Evolutionary conservation across 129 eudicot species (phyloP).

Genomic region (Centaurea solstitialis): DNA sequence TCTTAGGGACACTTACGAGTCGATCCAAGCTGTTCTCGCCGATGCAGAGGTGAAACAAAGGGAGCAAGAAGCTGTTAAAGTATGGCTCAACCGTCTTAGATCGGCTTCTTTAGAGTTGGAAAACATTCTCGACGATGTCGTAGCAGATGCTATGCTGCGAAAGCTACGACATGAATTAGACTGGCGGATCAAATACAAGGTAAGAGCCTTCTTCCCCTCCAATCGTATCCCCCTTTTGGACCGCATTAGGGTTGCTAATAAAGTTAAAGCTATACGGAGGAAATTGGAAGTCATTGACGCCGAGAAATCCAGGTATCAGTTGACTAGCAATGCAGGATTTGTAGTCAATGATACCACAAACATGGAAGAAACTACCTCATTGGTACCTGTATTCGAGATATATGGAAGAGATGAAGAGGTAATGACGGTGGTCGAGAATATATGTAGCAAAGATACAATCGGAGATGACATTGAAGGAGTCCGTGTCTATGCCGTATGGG

Average conservation of each 20-base stretch:
- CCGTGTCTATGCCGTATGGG: background rate
- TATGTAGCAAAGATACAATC: background rate
- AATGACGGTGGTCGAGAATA: background rate
- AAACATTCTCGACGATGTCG: constrained; percentile 2
- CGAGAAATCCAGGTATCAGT: background rate
- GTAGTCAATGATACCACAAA: background rate
- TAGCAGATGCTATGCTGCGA: background rate
- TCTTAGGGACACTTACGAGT: background rate
- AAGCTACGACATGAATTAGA: background rate
- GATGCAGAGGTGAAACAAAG: constrained; percentile 10
- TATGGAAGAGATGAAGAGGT: background rate
- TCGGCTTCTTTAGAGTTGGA: constrained; percentile 9
- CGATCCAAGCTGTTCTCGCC: constrained; percentile 13
- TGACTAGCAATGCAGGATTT: background rate
- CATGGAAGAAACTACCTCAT: background rate
- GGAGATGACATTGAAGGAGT: background rate
- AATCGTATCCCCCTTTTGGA: background rate
- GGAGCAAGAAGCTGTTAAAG: background rate
- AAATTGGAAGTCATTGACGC: background rate
- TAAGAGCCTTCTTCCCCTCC: constrained; percentile 9
- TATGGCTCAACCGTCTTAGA: constrained; percentile 22
- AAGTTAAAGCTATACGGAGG: background rate
- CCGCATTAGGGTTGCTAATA: background rate
- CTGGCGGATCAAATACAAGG: background rate
- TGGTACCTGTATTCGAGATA: background rate